Evolutionary conservation across 306 rosid genomes (phyloP).

Genomic region (Pterocarpus macrocarpus): DNA sequence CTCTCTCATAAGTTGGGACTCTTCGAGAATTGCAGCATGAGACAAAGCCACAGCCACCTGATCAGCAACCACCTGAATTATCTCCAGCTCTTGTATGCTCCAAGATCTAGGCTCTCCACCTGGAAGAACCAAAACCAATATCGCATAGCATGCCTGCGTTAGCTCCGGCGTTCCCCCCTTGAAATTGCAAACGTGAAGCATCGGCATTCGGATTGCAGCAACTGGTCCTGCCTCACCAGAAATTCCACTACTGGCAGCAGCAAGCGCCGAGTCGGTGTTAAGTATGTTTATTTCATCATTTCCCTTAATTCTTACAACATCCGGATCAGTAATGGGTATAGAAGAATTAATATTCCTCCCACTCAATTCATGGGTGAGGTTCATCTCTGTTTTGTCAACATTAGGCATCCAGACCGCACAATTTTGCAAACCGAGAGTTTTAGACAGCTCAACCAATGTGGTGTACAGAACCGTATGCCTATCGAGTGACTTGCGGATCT

Average conservation of each 20-base stretch:
- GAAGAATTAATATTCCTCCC: conserved; percentile 64
- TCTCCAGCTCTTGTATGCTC: conserved; percentile 91
- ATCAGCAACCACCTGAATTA: conserved; percentile 96
- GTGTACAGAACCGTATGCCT: conserved; percentile 85
- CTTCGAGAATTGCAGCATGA: conserved; percentile 97
- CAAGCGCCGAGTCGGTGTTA: conserved; percentile 74
- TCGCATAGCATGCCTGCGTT: conserved; percentile 82
- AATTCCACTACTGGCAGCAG: conserved; percentile 68
- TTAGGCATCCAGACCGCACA: conserved; percentile 99
- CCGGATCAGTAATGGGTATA: conserved; percentile 76
- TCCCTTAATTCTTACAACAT: conserved; percentile 71
- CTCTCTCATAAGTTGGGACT: conserved; percentile 98
- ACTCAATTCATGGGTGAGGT: conserved; percentile 82
- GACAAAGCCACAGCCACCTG: conserved; percentile 99
- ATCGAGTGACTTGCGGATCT: conserved; percentile 96
- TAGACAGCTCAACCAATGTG: conserved; percentile 88
- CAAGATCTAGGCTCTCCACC: conserved; percentile 80
- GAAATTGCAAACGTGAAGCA: conserved; percentile 91
- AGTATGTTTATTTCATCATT: conserved; percentile 74
- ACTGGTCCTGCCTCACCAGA: conserved; percentile 81
- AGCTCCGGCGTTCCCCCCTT: conserved; percentile 98
- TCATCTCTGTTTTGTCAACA: conserved; percentile 83
- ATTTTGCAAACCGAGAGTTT: conserved; percentile 88
- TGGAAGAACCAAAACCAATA: conserved; percentile 93
- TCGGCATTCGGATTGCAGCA: conserved; percentile 98